These are phyloP conservation scores for Boletus sp. DNA, from an alignment of 1,284 basidiomycete species.

Conservation along the genomic window DNA sequence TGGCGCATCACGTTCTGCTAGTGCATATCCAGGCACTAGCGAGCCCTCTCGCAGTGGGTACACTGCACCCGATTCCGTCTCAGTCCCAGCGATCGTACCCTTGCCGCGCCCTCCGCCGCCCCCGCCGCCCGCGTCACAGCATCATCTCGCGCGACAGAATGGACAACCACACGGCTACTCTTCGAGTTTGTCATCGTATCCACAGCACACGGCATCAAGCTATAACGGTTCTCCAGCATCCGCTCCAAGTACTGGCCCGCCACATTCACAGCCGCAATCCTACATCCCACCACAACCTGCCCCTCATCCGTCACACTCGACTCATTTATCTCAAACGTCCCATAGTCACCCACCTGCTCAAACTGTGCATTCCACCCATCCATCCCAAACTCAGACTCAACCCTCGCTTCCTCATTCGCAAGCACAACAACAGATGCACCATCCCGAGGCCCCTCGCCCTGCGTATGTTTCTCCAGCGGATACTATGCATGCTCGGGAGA, in stretches of 20 bases:
- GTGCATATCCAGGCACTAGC: conserved; percentile 14
- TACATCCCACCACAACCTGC: conserved; percentile 20
- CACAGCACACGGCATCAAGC: conserved; percentile 19
- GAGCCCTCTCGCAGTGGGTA: conserved; percentile 22
- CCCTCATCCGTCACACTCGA: conserved; percentile 18
- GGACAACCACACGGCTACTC: conserved; percentile 22
- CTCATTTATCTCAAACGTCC: conserved; percentile 21
- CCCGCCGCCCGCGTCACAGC: conserved; percentile 16
- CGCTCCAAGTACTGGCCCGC: conserved; percentile 3
- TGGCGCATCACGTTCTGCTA: conserved; percentile 24
- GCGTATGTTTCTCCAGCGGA: conserved; percentile 31
- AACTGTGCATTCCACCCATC: conserved; percentile 19
- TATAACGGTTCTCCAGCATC: conserved; percentile 17
- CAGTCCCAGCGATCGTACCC: conserved; percentile 17
- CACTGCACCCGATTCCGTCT: conserved; percentile 16
- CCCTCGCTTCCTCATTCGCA: conserved; percentile 25
- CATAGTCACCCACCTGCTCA: conserved; percentile 19
- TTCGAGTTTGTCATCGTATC: conserved; percentile 17
- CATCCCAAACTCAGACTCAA: conserved; percentile 18
- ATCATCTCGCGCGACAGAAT: conserved; percentile 22
- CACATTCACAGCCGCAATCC: conserved; percentile 25
- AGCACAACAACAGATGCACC: conserved; percentile 28
- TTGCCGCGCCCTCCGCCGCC: conserved; percentile 19
- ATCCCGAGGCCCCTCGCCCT: conserved; percentile 22
- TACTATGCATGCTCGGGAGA: conserved; percentile 26